Evolutionary conservation across 1,139 yeast genomes (phyloP).

Genomic region (Saccharomyces hybrid): DNA sequence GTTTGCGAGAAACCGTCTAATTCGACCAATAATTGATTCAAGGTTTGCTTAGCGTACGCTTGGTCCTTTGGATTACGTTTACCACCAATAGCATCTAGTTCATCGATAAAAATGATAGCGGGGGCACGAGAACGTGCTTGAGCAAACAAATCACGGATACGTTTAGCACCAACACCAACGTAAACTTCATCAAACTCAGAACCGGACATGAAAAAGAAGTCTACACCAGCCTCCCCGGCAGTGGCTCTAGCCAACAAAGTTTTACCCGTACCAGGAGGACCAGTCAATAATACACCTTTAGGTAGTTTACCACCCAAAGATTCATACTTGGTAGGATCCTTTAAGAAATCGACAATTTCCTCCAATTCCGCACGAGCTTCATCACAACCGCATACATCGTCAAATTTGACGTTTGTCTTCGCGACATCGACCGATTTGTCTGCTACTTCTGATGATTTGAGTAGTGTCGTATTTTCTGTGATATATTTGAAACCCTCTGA

Average conservation of each 20-base stretch:
- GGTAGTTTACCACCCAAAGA: conserved; percentile 96
- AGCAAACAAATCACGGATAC: conserved; percentile 86
- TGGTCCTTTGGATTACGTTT: conserved; percentile 96
- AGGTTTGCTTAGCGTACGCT: conserved; percentile 94
- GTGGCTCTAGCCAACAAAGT: conserved; percentile 95
- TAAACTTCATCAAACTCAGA: conserved; percentile 96
- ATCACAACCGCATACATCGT: conserved; percentile 95
- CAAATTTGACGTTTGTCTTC: conserved; percentile 79
- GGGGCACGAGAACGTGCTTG: conserved; percentile 96
- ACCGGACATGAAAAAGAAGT: conserved; percentile 97
- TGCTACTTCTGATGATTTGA: conserved; percentile 67
- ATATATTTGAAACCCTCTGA: conserved; percentile 69
- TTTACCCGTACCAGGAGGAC: conserved; percentile 99
- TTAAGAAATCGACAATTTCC: conserved; percentile 92
- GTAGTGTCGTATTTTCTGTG: conserved; percentile 76
- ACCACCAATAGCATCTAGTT: conserved; percentile 97
- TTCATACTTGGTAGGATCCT: conserved; percentile 93
- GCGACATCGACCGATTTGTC: conserved; percentile 78
- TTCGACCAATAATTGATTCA: conserved; percentile 91
- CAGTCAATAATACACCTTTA: conserved; percentile 91
- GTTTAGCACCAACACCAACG: conserved; percentile 98
- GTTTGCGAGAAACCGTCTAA: conserved; percentile 94
- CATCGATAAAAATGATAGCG: conserved; percentile 93
- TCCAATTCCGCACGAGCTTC: conserved; percentile 96
- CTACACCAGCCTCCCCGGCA: conserved; percentile 99